Evolutionary conservation across 176 grass and related monocot species (phyloP).

Genomic region (Elaeis guineensis): DNA sequence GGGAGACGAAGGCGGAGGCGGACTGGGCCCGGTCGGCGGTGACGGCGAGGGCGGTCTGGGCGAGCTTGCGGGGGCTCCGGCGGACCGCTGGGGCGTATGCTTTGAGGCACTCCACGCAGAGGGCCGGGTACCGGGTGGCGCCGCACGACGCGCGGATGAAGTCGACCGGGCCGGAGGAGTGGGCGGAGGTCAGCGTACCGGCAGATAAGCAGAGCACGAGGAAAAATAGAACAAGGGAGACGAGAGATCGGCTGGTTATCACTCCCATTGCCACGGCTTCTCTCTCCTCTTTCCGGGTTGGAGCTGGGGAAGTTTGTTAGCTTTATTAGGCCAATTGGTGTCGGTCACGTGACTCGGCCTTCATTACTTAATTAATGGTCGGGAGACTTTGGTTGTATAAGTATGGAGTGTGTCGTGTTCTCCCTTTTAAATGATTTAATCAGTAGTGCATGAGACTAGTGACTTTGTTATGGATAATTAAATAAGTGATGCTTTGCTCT

Average conservation of each 20-base stretch:
- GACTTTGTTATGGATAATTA: too few species aligned
- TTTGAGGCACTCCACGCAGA: conserved; percentile 23
- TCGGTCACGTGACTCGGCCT: too few species aligned
- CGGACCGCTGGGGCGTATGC: conserved; percentile 16
- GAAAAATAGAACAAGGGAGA: conserved; percentile 8
- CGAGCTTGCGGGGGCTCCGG: conserved; percentile 22
- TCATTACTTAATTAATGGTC: too few species aligned
- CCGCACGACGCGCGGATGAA: conserved; percentile 30
- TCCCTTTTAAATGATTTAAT: not conserved
- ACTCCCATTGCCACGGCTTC: too few species aligned
- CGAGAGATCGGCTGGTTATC: not conserved
- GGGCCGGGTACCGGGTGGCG: conserved; percentile 15
- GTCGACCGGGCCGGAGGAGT: conserved; percentile 2
- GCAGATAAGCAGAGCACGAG: not conserved
- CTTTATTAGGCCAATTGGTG: too few species aligned
- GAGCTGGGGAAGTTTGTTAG: too few species aligned
- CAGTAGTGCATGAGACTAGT: too few species aligned
- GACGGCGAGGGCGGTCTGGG: conserved; percentile 13
- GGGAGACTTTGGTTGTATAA: too few species aligned
- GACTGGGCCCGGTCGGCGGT: conserved; percentile 9
- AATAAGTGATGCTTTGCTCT: too few species aligned
- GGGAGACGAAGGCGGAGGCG: conserved; percentile 20
- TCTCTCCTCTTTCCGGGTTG: too few species aligned
- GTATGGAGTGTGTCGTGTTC: not conserved
- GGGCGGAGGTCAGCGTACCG: not conserved